These are phyloP conservation scores for Rhododendron williamsianum DNA, from an alignment of 148 eudicot genomes.

Conservation along the genomic window DNA sequence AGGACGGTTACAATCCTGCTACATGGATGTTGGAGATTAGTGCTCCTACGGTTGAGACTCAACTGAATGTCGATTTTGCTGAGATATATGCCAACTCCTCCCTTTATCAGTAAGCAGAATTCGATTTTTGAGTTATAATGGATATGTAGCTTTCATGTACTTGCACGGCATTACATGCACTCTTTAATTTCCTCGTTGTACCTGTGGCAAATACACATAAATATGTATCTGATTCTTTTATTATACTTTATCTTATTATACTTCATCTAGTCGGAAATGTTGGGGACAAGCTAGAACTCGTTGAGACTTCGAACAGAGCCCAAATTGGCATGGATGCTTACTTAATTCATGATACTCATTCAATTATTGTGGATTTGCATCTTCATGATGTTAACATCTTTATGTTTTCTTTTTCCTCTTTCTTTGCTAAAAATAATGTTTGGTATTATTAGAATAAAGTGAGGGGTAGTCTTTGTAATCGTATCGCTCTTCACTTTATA, in stretches of 20 bases:
- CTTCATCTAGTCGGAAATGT: neutral
- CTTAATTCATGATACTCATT: neutral
- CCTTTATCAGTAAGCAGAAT: slow-evolving; percentile 42
- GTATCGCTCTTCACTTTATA: neutral
- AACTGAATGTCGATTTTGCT: slow-evolving; percentile 53
- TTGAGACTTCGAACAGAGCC: neutral
- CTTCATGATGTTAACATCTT: neutral
- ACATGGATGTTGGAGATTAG: slow-evolving; percentile 83
- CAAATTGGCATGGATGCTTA: neutral
- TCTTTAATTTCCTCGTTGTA: neutral
- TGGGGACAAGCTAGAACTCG: neutral
- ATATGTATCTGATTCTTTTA: neutral
- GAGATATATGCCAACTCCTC: slow-evolving; percentile 45
- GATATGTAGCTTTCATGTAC: neutral
- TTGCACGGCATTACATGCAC: neutral
- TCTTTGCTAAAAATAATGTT: neutral
- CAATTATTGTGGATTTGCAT: neutral
- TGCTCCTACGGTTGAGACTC: slow-evolving; percentile 40
- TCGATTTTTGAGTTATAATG: neutral
- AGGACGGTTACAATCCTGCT: slow-evolving; percentile 65
- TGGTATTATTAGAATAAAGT: neutral
- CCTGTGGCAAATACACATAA: neutral
- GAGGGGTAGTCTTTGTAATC: neutral
- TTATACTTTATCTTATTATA: neutral
- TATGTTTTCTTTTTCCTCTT: neutral